Percentiles rank a stretch among this genome's conserved stretches.
phyloP scores from a whole-genome alignment of 129 eudicot genomes.

The Lactuca sativa region DNA sequence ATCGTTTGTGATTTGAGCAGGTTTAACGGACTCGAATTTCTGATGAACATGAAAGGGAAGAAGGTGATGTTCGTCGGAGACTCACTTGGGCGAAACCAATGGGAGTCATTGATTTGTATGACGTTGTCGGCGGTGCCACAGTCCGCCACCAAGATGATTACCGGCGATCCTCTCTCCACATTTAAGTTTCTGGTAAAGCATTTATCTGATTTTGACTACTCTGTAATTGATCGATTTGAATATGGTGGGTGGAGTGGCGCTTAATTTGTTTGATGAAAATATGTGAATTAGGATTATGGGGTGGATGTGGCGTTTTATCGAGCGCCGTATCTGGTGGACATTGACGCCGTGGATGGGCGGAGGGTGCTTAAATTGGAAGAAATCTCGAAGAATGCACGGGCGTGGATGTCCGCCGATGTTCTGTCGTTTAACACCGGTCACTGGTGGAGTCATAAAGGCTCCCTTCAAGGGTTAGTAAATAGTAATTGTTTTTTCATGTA shows the following conservation, averaged over 20 bases:
- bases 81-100: slow-evolving; percentile 86
- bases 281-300: slow-evolving; percentile 61
- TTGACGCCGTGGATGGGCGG: slow-evolving; percentile 59
- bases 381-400: slow-evolving; percentile 60
- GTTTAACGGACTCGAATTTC: slow-evolving; percentile 73
- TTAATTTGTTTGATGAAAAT: background rate
- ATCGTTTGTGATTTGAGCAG: slow-evolving; percentile 24
- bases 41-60: slow-evolving; percentile 71
- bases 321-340: slow-evolving; percentile 88
- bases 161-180: slow-evolving; percentile 71
- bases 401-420: slow-evolving; percentile 75
- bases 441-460: slow-evolving; percentile 94
- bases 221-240: background rate
- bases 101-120: slow-evolving; percentile 95
- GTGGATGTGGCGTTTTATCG: slow-evolving; percentile 65
- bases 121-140: slow-evolving; percentile 54
- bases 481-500: background rate
- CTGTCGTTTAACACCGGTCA: slow-evolving; percentile 88
- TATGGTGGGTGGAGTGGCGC: slow-evolving; percentile 19
- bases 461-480: slow-evolving; percentile 69
- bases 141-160: slow-evolving; percentile 49
- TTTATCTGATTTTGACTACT: background rate
- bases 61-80: slow-evolving; percentile 95
- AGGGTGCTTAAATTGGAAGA: slow-evolving; percentile 76
- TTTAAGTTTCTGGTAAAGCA: slow-evolving; percentile 60